A percentile compares a stretch with the other conserved stretches of the same genome.
phyloP scores from a whole-genome alignment of 2,329 filamentous ascomycete species.

The Fusarium nodosum region DNA sequence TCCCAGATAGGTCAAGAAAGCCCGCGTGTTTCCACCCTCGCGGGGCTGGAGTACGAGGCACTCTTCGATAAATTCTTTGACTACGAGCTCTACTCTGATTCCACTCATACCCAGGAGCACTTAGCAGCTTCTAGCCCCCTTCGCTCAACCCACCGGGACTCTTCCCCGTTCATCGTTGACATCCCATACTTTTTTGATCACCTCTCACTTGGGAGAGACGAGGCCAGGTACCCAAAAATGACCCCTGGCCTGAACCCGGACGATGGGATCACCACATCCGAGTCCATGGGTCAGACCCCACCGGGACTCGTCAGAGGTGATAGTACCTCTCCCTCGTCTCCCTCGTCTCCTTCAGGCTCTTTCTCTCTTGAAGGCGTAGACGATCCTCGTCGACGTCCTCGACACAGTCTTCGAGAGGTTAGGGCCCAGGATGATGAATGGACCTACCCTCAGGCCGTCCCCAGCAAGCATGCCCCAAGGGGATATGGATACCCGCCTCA shows the following conservation, averaged over 20 bases:
- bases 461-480: conserved; percentile 51
- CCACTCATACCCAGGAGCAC: conserved; percentile 51
- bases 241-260: conserved; percentile 53
- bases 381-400: conserved; percentile 50
- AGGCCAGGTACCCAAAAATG: conserved; percentile 54
- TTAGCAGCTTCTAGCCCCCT: conserved; percentile 48
- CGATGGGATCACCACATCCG: conserved; percentile 53
- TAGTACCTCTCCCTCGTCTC: conserved; percentile 59
- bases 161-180: conserved; percentile 55
- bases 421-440: conserved; percentile 58
- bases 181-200: conserved; percentile 54
- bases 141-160: conserved; percentile 50
- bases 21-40: conserved; percentile 55
- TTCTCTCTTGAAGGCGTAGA: conserved; percentile 52
- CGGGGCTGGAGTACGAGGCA: conserved; percentile 52
- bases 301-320: conserved; percentile 56
- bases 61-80: conserved; percentile 55
- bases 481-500: conserved; percentile 54
- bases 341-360: conserved; percentile 57
- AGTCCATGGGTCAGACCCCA: conserved; percentile 56
- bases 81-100: conserved; percentile 55
- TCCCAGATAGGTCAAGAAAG: conserved; percentile 55
- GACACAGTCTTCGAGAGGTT: conserved; percentile 54
- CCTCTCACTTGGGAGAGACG: conserved; percentile 52
- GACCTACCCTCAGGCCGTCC: conserved; percentile 57